Conservation (phyloP, 2,329 filamentous ascomycete species). For the Colletotrichum lindemuthianum region DNA sequence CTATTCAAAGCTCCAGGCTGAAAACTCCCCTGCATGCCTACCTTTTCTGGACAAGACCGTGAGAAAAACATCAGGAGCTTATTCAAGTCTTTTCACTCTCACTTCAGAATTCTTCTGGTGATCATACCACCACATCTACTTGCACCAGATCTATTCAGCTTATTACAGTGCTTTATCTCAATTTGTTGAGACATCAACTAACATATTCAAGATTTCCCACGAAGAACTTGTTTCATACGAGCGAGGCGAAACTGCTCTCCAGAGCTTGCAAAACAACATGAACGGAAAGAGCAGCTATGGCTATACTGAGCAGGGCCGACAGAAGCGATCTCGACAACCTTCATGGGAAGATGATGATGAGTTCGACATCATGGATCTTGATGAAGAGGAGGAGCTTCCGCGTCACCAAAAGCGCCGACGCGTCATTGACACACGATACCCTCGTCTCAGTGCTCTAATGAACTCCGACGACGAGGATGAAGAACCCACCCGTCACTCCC, state of each 20-base stretch:
- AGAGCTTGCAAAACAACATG: slow-evolving; percentile 10
- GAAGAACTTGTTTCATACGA: slow-evolving; percentile 22
- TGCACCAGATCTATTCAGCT: too few relatives aligned
- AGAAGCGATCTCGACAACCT: slow-evolving; percentile 8
- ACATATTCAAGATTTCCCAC: slow-evolving; percentile 17
- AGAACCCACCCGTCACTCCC: slow-evolving; percentile 12
- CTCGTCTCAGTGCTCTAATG: neutral
- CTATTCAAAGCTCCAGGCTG: too few relatives aligned
- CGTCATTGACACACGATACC: slow-evolving; percentile 2
- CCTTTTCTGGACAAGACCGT: too few relatives aligned
- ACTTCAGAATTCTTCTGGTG: too few relatives aligned
- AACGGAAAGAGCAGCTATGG: neutral
- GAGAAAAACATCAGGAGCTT: too few relatives aligned
- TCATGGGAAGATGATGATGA: slow-evolving; percentile 17
- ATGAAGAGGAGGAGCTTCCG: slow-evolving; percentile 11
- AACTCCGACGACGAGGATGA: slow-evolving; percentile 26
- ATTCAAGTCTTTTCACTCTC: too few relatives aligned
- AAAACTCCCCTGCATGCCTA: too few relatives aligned
- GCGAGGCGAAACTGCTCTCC: slow-evolving; percentile 21
- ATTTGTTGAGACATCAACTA: neutral
- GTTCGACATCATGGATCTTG: slow-evolving; percentile 20
- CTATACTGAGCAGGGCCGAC: neutral
- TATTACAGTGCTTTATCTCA: neutral
- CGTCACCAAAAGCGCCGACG: slow-evolving; percentile 9
- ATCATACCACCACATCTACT: too few relatives aligned